Percentiles rank a stretch among this genome's conserved stretches.
These are phyloP conservation scores for Penicillium sp. DNA, from an alignment of 2,329 filamentous ascomycete species.

Conservation along the genomic window DNA sequence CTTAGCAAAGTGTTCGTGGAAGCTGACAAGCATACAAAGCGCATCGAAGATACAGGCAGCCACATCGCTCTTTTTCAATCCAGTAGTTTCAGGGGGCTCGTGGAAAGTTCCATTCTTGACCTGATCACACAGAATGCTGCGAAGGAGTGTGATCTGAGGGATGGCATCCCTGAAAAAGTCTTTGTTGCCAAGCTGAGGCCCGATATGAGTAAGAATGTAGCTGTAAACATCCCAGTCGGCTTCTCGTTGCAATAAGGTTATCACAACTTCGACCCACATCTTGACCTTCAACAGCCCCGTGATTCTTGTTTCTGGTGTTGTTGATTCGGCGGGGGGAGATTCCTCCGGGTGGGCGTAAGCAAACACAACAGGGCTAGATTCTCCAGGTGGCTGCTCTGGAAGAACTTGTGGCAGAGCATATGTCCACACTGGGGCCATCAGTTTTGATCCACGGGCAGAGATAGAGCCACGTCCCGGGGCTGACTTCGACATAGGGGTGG, in stretches of 20 bases:
- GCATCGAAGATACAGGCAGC: slow-evolving; percentile 85
- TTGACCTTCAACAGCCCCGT: slow-evolving; percentile 55
- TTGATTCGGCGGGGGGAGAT: slow-evolving; percentile 28
- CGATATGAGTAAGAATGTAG: slow-evolving; percentile 80
- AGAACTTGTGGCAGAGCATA: slow-evolving; percentile 54
- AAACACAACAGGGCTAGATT: slow-evolving; percentile 51
- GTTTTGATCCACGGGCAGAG: slow-evolving; percentile 35
- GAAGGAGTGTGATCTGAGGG: slow-evolving; percentile 70
- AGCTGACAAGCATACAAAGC: slow-evolving; percentile 84
- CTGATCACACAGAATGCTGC: slow-evolving; percentile 76
- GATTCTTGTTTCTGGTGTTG: slow-evolving; percentile 30
- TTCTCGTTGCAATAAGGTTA: slow-evolving; percentile 69
- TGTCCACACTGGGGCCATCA: slow-evolving; percentile 54
- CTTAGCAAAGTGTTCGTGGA: slow-evolving; percentile 80
- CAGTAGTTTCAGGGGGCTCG: slow-evolving; percentile 75
- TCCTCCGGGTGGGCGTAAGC: slow-evolving; percentile 45
- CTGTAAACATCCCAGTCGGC: slow-evolving; percentile 91
- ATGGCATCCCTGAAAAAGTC: slow-evolving; percentile 74
- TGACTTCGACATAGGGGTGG: slow-evolving; percentile 31
- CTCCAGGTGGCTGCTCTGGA: slow-evolving; percentile 52
- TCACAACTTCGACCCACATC: slow-evolving; percentile 73
- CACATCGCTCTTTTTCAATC: slow-evolving; percentile 81
- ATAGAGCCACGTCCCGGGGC: slow-evolving; percentile 32
- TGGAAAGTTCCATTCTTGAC: slow-evolving; percentile 73
- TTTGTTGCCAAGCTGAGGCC: slow-evolving; percentile 85